A percentile compares a stretch with the other conserved stretches of the same genome.
These are phyloP conservation scores for Ganoderma multipileum DNA, from an alignment of 1,284 basidiomycete species.

Conservation along the genomic window DNA sequence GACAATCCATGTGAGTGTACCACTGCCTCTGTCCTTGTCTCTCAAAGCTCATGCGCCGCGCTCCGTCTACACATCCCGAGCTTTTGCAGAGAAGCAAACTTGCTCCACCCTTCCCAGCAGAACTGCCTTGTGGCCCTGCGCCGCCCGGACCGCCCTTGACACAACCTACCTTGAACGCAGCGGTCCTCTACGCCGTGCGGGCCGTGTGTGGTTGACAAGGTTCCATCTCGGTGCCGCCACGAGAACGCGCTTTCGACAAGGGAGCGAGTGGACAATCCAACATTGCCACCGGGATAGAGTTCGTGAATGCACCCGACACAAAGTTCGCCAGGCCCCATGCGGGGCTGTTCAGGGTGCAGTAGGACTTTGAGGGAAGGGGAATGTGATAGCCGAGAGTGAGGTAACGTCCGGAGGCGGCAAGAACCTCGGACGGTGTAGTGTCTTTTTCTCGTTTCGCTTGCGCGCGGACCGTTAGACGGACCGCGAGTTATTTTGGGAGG, in stretches of 20 bases:
- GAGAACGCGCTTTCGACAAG: not conserved
- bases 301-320: not conserved
- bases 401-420: conserved; percentile 7
- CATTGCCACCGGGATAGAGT: not conserved
- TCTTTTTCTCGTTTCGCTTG: not conserved
- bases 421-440: conserved; percentile 8
- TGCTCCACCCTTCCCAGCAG: not conserved
- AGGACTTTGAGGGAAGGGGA: not conserved
- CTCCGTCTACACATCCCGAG: not conserved
- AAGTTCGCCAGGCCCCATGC: not conserved
- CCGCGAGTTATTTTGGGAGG: not conserved
- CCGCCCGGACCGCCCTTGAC: not conserved
- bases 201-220: not conserved
- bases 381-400: not conserved
- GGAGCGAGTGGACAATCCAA: not conserved
- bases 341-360: not conserved
- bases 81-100: not conserved
- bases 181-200: not conserved
- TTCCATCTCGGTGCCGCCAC: not conserved
- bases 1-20: not conserved
- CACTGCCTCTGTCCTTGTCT: not conserved
- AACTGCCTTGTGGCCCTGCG: not conserved
- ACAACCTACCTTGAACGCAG: not conserved
- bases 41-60: not conserved
- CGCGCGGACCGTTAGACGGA: not conserved